These are phyloP conservation scores for Mycothermus thermophilus DNA, from an alignment of 495 filamentous ascomycete genomes.

Conservation along the genomic window DNA sequence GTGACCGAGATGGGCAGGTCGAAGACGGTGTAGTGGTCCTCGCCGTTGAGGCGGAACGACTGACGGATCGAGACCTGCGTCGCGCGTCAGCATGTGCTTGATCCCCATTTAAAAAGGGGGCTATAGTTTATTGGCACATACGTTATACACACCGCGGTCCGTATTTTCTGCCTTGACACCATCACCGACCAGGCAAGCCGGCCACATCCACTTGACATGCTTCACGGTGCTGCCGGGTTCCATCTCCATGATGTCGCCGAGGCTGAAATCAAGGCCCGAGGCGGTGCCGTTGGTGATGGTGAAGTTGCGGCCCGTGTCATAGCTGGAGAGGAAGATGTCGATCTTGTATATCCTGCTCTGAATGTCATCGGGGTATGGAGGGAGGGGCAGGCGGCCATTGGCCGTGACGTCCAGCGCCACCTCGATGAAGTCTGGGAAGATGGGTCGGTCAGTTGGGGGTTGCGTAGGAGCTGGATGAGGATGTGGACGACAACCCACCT, in stretches of 20 bases:
- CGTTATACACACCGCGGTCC: conserved; percentile 37
- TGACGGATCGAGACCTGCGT: conserved; percentile 51
- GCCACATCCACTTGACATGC: conserved; percentile 56
- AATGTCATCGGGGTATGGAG: conserved; percentile 36
- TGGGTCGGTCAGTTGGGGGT: too few species aligned
- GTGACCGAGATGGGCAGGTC: conserved; percentile 52
- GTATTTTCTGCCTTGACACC: conserved; percentile 25
- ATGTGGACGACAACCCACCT: conserved; percentile 21
- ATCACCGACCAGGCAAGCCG: conserved; percentile 47
- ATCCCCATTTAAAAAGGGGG: background rate
- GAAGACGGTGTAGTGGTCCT: conserved; percentile 53
- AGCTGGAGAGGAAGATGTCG: conserved; percentile 52
- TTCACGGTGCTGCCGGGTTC: conserved; percentile 53
- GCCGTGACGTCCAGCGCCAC: conserved; percentile 53
- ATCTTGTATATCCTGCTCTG: conserved; percentile 45
- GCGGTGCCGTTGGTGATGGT: conserved; percentile 53
- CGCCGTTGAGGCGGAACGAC: conserved; percentile 47
- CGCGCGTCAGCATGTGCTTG: background rate
- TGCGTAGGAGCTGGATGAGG: background rate
- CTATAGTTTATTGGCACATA: conserved; percentile 11
- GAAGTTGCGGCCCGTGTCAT: conserved; percentile 46
- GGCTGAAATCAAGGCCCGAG: conserved; percentile 38
- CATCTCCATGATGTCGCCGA: conserved; percentile 46
- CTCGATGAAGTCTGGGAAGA: conserved; percentile 43
- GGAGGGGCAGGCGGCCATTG: conserved; percentile 45